phyloP scores from a whole-genome alignment of 192 early-diverging fungal species.

The Podila verticillata region DNA sequence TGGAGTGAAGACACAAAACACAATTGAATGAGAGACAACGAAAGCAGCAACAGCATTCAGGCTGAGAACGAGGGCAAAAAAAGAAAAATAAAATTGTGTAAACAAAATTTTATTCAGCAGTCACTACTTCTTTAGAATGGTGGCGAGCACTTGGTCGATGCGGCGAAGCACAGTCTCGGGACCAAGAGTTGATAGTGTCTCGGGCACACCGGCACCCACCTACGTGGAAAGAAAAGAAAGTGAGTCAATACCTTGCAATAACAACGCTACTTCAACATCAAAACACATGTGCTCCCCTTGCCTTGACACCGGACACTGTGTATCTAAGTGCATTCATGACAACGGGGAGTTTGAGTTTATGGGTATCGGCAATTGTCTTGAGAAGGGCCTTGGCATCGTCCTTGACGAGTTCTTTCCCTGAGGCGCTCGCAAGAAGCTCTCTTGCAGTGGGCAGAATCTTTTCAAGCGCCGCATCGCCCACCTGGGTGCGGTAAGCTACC shows the following conservation, averaged over 20 bases:
- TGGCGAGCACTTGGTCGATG: conserved; percentile 22
- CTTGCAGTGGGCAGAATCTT: conserved; percentile 15
- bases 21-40: conserved; percentile 8
- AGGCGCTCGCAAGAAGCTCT: conserved; percentile 7
- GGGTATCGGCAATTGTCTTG: conserved; percentile 38
- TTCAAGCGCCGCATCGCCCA: conserved; percentile 47
- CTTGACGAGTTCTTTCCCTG: conserved; percentile 26
- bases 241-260: background rate
- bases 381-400: conserved; percentile 48
- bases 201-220: conserved; percentile 66
- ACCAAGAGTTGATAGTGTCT: conserved; percentile 63
- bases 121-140: background rate
- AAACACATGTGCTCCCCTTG: background rate
- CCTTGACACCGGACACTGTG: conserved; percentile 69
- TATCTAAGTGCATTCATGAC: conserved; percentile 74
- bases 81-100: conserved; percentile 29
- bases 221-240: conserved; percentile 4
- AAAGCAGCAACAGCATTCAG: background rate
- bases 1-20: background rate
- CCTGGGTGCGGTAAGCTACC: conserved; percentile 38
- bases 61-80: background rate
- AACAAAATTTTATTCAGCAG: conserved; percentile 5
- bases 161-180: conserved; percentile 44
- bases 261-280: background rate
- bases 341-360: conserved; percentile 55